Percentiles rank a stretch among this genome's conserved stretches.
These are phyloP conservation scores for Sporobolomyces pararoseus DNA, from an alignment of 768 basidiomycete species.

Conservation along the genomic window DNA sequence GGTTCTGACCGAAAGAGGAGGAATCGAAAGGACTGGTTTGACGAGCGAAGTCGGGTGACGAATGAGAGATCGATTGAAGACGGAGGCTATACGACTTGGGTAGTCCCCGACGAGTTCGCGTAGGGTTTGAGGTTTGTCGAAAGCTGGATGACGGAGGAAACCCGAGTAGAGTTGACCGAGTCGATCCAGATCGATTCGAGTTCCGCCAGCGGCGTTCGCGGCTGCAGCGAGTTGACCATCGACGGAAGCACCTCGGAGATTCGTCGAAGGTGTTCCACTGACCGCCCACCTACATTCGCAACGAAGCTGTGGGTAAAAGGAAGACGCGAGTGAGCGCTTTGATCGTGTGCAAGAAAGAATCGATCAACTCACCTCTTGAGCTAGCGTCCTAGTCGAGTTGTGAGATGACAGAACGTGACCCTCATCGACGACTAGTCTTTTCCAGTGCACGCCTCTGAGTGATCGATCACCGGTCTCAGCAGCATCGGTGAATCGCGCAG, in stretches of 20 bases:
- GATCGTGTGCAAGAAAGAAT: too few species aligned
- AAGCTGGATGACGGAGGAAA: constrained; percentile 33
- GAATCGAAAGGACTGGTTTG: constrained; percentile 17
- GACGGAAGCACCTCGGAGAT: constrained; percentile 35
- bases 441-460: constrained; percentile 37
- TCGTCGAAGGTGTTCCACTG: constrained; percentile 43
- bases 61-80: constrained; percentile 36
- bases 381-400: constrained; percentile 20
- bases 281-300: constrained; percentile 40
- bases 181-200: constrained; percentile 38
- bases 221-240: constrained; percentile 22
- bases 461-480: constrained; percentile 19
- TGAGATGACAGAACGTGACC: constrained; percentile 26
- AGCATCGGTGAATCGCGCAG: constrained; percentile 25
- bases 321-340: neutral
- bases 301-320: constrained; percentile 22
- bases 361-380: constrained; percentile 26
- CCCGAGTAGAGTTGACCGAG: constrained; percentile 38
- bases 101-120: constrained; percentile 16
- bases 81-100: constrained; percentile 7
- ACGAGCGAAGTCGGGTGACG: constrained; percentile 27
- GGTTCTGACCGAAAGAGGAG: constrained; percentile 22
- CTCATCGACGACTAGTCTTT: constrained; percentile 43
- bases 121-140: constrained; percentile 13
- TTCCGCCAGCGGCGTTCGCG: constrained; percentile 15